phyloP scores from a whole-genome alignment of 164 flowering plant genomes.

The Annona squamosa region DNA sequence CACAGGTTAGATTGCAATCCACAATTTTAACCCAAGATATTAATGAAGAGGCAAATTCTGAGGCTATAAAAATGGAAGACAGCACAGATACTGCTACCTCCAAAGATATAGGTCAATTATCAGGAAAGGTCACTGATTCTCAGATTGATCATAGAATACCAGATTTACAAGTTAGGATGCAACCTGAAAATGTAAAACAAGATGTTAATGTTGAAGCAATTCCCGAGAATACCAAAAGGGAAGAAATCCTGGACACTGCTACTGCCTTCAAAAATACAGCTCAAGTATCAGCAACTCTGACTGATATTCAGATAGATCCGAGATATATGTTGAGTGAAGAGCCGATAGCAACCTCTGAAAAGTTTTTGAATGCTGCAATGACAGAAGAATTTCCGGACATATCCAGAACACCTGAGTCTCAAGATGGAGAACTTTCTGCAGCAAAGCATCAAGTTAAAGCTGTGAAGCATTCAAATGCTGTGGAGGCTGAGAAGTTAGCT shows the following conservation, averaged over 20 bases:
- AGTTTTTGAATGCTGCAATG: background rate
- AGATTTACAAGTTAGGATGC: background rate
- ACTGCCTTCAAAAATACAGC: slow-evolving; percentile 3
- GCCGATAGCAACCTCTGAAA: slow-evolving; percentile 1
- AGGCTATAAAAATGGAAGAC: slow-evolving; percentile 1
- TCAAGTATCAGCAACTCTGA: slow-evolving; percentile 2
- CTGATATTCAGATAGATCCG: slow-evolving; percentile 1
- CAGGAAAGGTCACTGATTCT: slow-evolving; percentile 9
- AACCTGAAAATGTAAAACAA: slow-evolving; percentile 4
- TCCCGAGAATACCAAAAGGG: slow-evolving; percentile 2
- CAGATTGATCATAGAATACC: background rate
- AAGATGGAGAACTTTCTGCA: background rate
- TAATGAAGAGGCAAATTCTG: slow-evolving; percentile 2
- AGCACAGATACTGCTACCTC: slow-evolving; percentile 1
- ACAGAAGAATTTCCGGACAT: slow-evolving; percentile 2
- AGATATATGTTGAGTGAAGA: background rate
- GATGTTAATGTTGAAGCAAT: background rate
- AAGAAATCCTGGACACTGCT: slow-evolving; percentile 1
- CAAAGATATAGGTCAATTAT: slow-evolving; percentile 6
- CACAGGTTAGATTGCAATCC: background rate
- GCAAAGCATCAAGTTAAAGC: background rate
- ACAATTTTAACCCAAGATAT: slow-evolving; percentile 6
- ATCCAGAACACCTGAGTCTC: slow-evolving; percentile 4
- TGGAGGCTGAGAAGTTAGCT: background rate
- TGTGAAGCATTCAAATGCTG: background rate